Conservation (phyloP, 1,139 yeast genomes). For the Candida sanyaensis region DNA sequence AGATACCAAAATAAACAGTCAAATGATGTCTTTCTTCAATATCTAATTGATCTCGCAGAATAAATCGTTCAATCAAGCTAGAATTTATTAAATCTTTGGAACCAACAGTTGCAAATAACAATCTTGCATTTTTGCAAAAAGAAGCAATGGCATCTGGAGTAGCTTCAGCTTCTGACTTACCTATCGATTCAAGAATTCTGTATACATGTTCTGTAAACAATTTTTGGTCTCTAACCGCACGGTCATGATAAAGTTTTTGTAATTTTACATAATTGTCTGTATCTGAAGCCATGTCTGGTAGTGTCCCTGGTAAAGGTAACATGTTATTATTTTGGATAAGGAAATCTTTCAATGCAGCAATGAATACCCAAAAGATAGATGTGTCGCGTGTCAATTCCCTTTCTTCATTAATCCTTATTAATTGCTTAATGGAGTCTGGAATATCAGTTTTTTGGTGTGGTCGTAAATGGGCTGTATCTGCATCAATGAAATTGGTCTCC, state of each 20-base stretch:
- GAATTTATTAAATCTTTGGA: conserved; percentile 22
- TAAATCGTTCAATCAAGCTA: conserved; percentile 18
- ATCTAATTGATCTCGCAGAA: conserved; percentile 12
- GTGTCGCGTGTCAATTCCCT: conserved; percentile 18
- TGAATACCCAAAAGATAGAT: conserved; percentile 61
- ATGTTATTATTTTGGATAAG: conserved; percentile 36
- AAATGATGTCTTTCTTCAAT: conserved; percentile 21
- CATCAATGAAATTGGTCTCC: conserved; percentile 74
- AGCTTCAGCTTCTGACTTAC: conserved; percentile 26
- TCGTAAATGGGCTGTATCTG: conserved; percentile 56
- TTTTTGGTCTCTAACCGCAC: conserved; percentile 54
- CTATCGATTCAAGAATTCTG: conserved; percentile 21
- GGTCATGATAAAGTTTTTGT: conserved; percentile 57
- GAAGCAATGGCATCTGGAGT: conserved; percentile 40
- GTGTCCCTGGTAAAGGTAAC: conserved; percentile 70
- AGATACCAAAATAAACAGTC: conserved; percentile 38
- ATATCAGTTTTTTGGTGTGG: conserved; percentile 45
- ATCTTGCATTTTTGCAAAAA: conserved; percentile 62
- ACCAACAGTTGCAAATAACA: conserved; percentile 40
- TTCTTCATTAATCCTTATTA: conserved; percentile 29
- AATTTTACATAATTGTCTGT: conserved; percentile 62
- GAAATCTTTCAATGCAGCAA: conserved; percentile 56
- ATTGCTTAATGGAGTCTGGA: conserved; percentile 35
- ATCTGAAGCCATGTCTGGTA: conserved; percentile 91
- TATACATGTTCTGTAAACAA: conserved; percentile 37